Base-by-base conservation (phyloP, 129 eudicot genomes). In the Calendula officinalis region DNA sequence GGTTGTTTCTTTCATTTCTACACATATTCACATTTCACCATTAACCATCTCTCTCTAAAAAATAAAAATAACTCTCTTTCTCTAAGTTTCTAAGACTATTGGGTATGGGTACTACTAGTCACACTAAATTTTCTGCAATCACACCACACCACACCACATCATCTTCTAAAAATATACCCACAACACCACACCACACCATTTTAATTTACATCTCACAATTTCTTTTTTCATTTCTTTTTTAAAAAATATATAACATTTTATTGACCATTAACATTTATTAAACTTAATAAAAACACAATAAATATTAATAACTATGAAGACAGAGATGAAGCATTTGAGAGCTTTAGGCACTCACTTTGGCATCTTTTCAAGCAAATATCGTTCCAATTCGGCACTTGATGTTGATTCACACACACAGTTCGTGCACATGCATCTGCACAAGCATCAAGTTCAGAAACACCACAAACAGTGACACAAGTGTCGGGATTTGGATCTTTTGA, bases 361-460 rank as follows among this genome's bases (percentile, higher is more conserved):
- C 97, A 94, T 64, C 99, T 79, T n/a, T 82, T 70, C 27, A 94
- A 83, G 34, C 99, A 94, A 44, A 86, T 77, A 68, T 94, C 99
- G 59, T 94, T 94, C 99, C 99, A 94, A 13, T 88, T 81, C 0
- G 99, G 99, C 12, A 94, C 99, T 65, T 94, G 99, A 57, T 88
- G 99, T 57, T 94, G 96, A 64, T 94, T 94, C 37, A 94, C 95
- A 46, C 97, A 94, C 7, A 94, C 99, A 0, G 96, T 94, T 8
- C 99, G 81, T 9, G 95, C 96, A 61, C 99, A 92, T 0, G 96
- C 99, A 81, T 92, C 99, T 7, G 99, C 77, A 61, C 99, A 94
- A 44, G 99, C 99, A 81, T 92, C 99, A 9, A 92, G 87, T 77
- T 83, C 99, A 11, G 96, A 92, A 35, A 85, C 99, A 35, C 99